A percentile compares a stretch with the other conserved stretches of the same genome.
Conservation (phyloP, 768 basidiomycete genomes). For the Naematelia aurantialba region DNA sequence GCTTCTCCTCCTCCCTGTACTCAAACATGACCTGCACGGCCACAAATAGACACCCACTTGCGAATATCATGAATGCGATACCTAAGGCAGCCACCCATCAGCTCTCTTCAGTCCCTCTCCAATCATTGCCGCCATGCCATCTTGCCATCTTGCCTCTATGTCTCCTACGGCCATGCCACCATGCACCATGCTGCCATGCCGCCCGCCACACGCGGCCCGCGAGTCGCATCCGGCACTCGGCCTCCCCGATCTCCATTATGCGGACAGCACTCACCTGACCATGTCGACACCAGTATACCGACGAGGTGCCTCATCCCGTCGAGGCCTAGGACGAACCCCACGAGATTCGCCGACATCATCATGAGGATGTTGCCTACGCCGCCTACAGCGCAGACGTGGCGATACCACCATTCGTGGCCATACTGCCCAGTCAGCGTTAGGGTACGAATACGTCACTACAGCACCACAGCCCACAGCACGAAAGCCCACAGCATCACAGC, state of each 20-base stretch:
- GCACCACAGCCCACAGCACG: no score
- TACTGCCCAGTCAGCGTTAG: constrained; percentile 56
- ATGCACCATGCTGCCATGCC: no score
- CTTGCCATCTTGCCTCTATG: no score
- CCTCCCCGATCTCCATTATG: no score
- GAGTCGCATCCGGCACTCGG: no score
- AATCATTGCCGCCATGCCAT: no score
- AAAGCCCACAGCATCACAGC: no score
- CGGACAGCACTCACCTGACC: constrained; percentile 57
- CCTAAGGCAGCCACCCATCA: constrained; percentile 53
- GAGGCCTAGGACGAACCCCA: constrained; percentile 87
- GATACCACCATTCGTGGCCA: constrained; percentile 68
- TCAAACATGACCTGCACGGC: constrained; percentile 93
- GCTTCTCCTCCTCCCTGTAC: constrained; percentile 75
- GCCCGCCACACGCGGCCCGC: no score
- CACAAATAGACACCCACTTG: constrained; percentile 67
- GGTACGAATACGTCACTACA: no score
- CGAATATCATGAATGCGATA: constrained; percentile 61
- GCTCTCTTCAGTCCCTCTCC: neutral
- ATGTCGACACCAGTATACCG: constrained; percentile 61
- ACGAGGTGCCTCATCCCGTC: constrained; percentile 73
- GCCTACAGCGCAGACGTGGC: constrained; percentile 77
- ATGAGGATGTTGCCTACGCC: constrained; percentile 77
- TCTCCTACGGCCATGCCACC: no score
- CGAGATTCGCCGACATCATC: constrained; percentile 88